Evolutionary conservation across 73 alveolate genomes (phyloP), one percentile per base, ranked within the genome.

Genomic region (Paraurostyla sp.): DNA sequence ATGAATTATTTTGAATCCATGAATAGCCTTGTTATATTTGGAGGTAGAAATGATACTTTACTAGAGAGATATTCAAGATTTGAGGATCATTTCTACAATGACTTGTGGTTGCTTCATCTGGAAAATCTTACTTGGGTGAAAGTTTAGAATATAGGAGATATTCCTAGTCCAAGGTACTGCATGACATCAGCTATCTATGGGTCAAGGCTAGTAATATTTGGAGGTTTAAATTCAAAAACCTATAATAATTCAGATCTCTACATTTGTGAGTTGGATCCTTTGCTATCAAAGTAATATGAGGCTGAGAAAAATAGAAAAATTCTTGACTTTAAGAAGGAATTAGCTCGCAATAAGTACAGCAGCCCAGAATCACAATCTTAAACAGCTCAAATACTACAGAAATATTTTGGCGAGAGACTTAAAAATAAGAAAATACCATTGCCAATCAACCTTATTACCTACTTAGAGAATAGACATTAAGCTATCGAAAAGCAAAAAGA

Each of bases 1-100:
- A 68, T 89, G 89, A 83, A 83, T 32, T 89, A 65, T 52, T 23
- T 56, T 42, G 95, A 89, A 22, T 16, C 29, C 15, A 25, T 89
- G 56, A 82, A 81, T 43, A n/a, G 87, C 65, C 49, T 89, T 18
- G 82, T 89, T 9, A 82, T 89, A 0, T 89, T 89, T 56, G 95
- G 95, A 38, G 95, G 95, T 1, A 81, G 90, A 38, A 85, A 85
- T 56, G 95, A 89, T 42, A 83, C 81, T 32, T 36, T 73, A 13
- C 59, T 73, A 32, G 86, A 73, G 29, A 73, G 71, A 33, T 25
- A 6, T 16, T 22, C 29, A 13, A 33, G n/a, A 33, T 42, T 43
- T 38, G 16, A 60, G 22, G 51, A 83, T 18, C 58, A 76, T 6
- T 82, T 60, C 41, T 57, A 32, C 6, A 89, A 89, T 68, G 95